Evolutionary conservation across 805 yeast genomes (phyloP), one percentile per base, ranked within the genome.

Genomic region (Hanseniaspora thailandica): DNA sequence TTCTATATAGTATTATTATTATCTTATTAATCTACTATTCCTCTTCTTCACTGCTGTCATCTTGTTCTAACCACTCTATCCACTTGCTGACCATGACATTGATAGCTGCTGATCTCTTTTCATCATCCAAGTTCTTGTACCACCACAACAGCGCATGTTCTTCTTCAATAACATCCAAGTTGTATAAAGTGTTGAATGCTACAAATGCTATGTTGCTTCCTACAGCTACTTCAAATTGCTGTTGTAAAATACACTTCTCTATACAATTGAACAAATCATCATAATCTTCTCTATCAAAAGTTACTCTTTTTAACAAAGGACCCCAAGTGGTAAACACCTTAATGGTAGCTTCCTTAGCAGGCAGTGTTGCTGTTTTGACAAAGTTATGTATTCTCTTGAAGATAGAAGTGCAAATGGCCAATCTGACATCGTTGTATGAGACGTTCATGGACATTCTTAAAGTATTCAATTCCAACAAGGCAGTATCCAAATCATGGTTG

Each of bases 371-470:
- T 1, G 96, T 85, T 39, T 80, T 75, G 36, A 88, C 77, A 61
- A 84, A 82, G 59, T 86, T 86, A 49, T 78, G 73, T 12, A 86
- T 78, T 61, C 93, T 76, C 41, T 72, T 71, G 43, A 87, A 61
- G 62, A 93, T 71, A 0, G 97, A 93, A 36, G 74, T 73, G 34
- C 80, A 71, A 0, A 96, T 86, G 5, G 95, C 95, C 30, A 71
- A 68, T 64, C 97, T 78, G 13, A 93, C 97, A 63, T 89, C 96
- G 62, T 86, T 94, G 67, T 93, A 90, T 0, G 93, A 77, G 17
- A 88, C 98, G 65, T 93, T 87, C 93, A 89, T 84, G 62, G 96
- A 86, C 98, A 93, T 90, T 69, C 97, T 77, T 63, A 93, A 74
- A 0, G 98, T 93, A 65, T 90, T 90, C 61, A 93, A 76, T 69